Conservation (phyloP, 2,329 filamentous ascomycete species). For the Claviceps sp. region DNA sequence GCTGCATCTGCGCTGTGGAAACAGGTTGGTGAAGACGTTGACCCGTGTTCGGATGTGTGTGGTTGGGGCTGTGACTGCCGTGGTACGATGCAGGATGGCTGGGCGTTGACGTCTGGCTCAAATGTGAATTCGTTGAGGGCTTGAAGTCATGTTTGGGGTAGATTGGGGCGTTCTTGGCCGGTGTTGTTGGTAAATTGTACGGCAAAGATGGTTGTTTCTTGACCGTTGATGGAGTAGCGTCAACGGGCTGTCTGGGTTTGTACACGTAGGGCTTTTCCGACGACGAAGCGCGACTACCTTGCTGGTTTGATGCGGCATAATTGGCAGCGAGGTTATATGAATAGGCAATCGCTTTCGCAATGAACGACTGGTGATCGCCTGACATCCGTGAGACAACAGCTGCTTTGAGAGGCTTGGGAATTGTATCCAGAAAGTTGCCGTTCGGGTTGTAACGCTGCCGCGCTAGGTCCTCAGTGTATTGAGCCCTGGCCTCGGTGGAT, state of each 20-base stretch:
- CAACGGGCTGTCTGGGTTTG: slow-evolving; percentile 29
- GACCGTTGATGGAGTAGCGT: slow-evolving; percentile 6
- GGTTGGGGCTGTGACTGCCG: background rate
- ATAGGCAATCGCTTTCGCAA: slow-evolving; percentile 8
- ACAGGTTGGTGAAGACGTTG: background rate
- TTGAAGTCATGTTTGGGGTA: slow-evolving; percentile 9
- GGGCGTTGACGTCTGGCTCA: background rate
- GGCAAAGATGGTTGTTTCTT: slow-evolving; percentile 15
- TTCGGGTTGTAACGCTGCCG: slow-evolving; percentile 49
- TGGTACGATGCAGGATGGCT: background rate
- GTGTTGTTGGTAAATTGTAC: background rate
- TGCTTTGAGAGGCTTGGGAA: slow-evolving; percentile 39
- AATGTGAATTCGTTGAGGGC: background rate
- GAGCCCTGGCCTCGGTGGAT: slow-evolving; percentile 81
- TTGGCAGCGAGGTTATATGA: slow-evolving; percentile 5
- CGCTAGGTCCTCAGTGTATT: slow-evolving; percentile 69
- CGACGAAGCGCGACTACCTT: slow-evolving; percentile 13
- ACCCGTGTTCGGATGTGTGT: slow-evolving; percentile 5
- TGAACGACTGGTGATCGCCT: slow-evolving; percentile 6
- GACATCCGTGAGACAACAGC: slow-evolving; percentile 14
- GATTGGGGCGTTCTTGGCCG: slow-evolving; percentile 1
- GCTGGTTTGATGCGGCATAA: background rate
- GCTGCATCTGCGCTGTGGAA: slow-evolving; percentile 4
- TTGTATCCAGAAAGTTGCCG: slow-evolving; percentile 59
- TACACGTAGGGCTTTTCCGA: slow-evolving; percentile 39